These are phyloP conservation scores for Besnoitia besnoiti DNA, from an alignment of 169 alveolate genomes.

Conservation along the genomic window DNA sequence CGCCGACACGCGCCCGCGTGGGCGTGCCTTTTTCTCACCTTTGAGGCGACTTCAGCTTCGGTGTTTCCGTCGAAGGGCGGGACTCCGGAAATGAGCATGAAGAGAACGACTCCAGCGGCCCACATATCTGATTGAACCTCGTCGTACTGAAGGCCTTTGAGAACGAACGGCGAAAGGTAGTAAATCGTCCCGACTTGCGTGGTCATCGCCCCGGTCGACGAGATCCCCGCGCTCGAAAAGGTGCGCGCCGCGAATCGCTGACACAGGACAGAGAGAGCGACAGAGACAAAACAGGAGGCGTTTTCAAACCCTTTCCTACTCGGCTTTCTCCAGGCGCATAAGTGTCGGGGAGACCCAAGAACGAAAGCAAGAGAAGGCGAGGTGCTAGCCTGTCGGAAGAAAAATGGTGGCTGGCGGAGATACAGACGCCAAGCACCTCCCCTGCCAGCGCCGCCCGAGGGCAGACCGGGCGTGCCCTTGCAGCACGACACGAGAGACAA, in stretches of 20 bases:
- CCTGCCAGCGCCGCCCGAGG: neutral
- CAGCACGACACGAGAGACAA: too few species aligned
- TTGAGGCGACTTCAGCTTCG: slow-evolving; percentile 77
- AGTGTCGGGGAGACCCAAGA: neutral
- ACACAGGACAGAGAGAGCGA: neutral
- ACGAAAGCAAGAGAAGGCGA: neutral
- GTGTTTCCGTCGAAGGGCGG: slow-evolving; percentile 89
- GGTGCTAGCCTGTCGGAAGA: neutral
- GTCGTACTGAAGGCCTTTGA: slow-evolving; percentile 53
- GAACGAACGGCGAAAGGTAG: slow-evolving; percentile 67
- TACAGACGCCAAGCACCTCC: neutral
- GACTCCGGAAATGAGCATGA: slow-evolving; percentile 78
- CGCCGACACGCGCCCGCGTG: too few species aligned
- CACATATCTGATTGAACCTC: slow-evolving; percentile 68
- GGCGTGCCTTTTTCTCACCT: slow-evolving; percentile 11
- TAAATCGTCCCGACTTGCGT: slow-evolving; percentile 55
- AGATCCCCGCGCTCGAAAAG: neutral
- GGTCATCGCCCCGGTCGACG: neutral
- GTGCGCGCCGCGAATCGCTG: neutral
- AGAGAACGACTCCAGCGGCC: slow-evolving; percentile 76
- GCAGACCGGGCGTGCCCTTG: too few species aligned
- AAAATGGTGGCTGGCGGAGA: neutral
- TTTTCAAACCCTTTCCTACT: neutral
- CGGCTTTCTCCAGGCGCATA: neutral
- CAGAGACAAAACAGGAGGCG: neutral